Conservation (phyloP, 1,284 basidiomycete species). For the Butyriboletus regius region DNA sequence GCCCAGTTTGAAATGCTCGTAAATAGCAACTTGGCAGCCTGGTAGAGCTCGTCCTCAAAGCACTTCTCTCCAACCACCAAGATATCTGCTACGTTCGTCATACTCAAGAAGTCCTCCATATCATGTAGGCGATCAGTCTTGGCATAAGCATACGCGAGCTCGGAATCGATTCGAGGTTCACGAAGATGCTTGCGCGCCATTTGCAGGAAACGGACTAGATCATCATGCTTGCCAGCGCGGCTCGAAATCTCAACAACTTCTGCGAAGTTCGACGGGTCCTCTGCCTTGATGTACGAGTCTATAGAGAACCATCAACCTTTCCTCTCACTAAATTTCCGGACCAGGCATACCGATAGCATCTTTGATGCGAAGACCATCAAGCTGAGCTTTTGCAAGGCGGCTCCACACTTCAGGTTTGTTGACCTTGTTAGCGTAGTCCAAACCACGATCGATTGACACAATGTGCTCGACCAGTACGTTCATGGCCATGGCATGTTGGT, state of each 20-base stretch:
- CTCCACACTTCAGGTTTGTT: conserved; percentile 97
- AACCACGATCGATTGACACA: conserved; percentile 92
- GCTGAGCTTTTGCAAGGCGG: conserved; percentile 95
- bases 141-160: conserved; percentile 92
- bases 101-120: conserved; percentile 98
- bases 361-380: conserved; percentile 96
- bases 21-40: conserved; percentile 93
- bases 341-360: conserved; percentile 77
- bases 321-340: background rate
- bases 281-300: conserved; percentile 99
- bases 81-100: conserved; percentile 98
- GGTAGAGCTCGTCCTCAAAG: conserved; percentile 97
- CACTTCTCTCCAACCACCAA: conserved; percentile 97
- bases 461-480: conserved; percentile 97
- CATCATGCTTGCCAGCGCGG: conserved; percentile 95
- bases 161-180: conserved; percentile 97
- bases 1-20: conserved; percentile 98
- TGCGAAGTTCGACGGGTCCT: conserved; percentile 89
- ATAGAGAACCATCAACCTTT: conserved; percentile 8
- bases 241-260: conserved; percentile 97
- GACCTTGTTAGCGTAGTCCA: conserved; percentile 94
- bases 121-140: conserved; percentile 95
- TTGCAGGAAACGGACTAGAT: conserved; percentile 93
- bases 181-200: conserved; percentile 98
- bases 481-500: conserved; percentile 89